Evolutionary conservation across 1,284 basidiomycete species (phyloP), one percentile per base, ranked within the genome.

Genomic region (Trametes hirsuta): DNA sequence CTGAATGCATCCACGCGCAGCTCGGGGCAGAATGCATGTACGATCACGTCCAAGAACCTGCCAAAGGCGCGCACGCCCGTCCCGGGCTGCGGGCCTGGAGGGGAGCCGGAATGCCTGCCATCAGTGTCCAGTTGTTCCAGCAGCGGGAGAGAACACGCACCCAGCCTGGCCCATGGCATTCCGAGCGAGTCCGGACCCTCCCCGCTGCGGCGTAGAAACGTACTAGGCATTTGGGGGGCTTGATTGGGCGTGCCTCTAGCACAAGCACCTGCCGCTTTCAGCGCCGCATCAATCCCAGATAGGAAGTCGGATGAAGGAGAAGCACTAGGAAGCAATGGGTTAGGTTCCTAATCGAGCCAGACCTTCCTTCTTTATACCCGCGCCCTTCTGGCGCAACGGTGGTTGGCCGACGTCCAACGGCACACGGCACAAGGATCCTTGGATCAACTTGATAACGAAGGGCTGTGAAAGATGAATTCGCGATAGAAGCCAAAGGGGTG

Each of bases 391-490:
- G 42, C 40, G 41, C 39, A 46, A 42, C 40, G 35, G 11, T 45
- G 25, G 12, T 24, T n/a, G 24, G 30, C 30, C 30, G 8, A 12
- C 12, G 37, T 53, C 45, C 46, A 15, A 25, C 18, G 18, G n/a
- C 34, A 15, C 44, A 34, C 18, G 18, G n/a, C 34, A 15, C 44
- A 34, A 35, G 41, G 10, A 46, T 47, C 46, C 58, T 50, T 58
- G 62, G 62, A 64, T 64, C 62, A 55, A 42, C 56, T 45, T 50
- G 63, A 64, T 64, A 61, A 59, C 53, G 37, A 40, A 18, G 44
- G 30, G 48, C 49, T 47, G 48, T 46, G 53, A 55, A 14, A 42
- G 53, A 58, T 61, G 59, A 35, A 30, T 30, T 22, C 36, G 42
- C 9, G 63, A 61, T 61, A 61, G 50, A 64, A 61, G 58, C 44